Conservation (phyloP, 2,329 filamentous ascomycete genomes). For the Colletotrichum somersetense region DNA sequence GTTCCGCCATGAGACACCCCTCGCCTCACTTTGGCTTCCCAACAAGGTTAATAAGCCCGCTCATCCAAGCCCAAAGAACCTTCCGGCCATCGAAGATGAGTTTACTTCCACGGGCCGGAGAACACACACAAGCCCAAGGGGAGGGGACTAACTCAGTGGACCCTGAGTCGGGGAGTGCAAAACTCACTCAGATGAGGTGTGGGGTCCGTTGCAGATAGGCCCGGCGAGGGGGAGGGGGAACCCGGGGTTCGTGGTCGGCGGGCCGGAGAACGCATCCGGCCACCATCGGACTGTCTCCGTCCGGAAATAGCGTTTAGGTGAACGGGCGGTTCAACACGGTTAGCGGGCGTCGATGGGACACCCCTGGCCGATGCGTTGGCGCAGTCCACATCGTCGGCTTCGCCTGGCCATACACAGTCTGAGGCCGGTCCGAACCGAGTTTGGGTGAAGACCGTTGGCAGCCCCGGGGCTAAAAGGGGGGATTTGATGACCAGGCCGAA, state of each 20-base stretch:
- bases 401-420: background rate
- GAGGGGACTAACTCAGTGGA: background rate
- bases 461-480: background rate
- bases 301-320: background rate
- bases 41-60: constrained; percentile 7
- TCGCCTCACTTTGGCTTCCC: constrained; percentile 25
- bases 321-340: background rate
- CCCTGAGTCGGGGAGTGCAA: constrained; percentile 4
- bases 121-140: background rate
- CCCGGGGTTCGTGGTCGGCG: constrained; percentile 26
- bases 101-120: constrained; percentile 25
- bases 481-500: background rate
- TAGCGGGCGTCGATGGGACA: background rate
- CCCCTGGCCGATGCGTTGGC: background rate
- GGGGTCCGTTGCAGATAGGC: background rate
- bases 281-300: background rate
- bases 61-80: constrained; percentile 12
- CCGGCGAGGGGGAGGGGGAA: background rate
- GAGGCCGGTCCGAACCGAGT: background rate
- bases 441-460: background rate
- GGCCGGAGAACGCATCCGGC: constrained; percentile 20
- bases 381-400: background rate
- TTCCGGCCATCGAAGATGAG: constrained; percentile 19
- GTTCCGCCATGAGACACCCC: background rate
- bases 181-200: constrained; percentile 2